Conservation (phyloP, 73 alveolate species). For the Loxodes magnus region DNA sequence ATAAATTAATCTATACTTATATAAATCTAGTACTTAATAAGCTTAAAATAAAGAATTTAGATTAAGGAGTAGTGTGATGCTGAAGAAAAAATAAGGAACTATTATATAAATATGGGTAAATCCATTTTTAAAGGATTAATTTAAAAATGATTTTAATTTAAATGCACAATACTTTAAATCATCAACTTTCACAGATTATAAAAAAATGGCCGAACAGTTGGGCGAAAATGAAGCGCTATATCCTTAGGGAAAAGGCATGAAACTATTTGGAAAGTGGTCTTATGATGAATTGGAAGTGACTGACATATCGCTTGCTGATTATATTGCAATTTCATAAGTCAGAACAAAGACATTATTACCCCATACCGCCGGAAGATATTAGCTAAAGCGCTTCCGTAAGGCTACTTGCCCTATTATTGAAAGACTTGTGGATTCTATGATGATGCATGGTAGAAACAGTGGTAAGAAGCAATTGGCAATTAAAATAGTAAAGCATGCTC, state of each 20-base stretch:
- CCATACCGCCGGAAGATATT: constrained; percentile 98
- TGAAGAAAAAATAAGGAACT: no score
- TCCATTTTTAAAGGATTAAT: no score
- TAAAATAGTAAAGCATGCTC: constrained; percentile 92
- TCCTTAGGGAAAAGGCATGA: constrained; percentile 1
- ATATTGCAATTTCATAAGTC: constrained; percentile 57
- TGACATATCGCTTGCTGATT: constrained; percentile 75
- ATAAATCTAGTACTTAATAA: no score
- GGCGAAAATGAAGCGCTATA: constrained; percentile 3
- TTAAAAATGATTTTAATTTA: no score
- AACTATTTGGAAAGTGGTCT: constrained; percentile 89
- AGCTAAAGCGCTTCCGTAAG: constrained; percentile 93
- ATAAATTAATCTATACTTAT: no score
- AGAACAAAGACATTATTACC: constrained; percentile 84
- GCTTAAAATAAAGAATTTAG: no score
- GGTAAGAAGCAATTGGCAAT: constrained; percentile 98
- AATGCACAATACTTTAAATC: no score
- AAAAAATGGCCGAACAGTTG: constrained; percentile 2
- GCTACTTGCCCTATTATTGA: constrained; percentile 97
- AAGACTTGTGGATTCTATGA: constrained; percentile 88
- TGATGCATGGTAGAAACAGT: constrained; percentile 97
- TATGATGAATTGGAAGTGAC: constrained; percentile 59
- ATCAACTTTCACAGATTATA: no score
- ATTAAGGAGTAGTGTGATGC: no score
- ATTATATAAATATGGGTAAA: no score